phyloP scores from a whole-genome alignment of 805 yeast genomes.

The Candida ovalis region DNA sequence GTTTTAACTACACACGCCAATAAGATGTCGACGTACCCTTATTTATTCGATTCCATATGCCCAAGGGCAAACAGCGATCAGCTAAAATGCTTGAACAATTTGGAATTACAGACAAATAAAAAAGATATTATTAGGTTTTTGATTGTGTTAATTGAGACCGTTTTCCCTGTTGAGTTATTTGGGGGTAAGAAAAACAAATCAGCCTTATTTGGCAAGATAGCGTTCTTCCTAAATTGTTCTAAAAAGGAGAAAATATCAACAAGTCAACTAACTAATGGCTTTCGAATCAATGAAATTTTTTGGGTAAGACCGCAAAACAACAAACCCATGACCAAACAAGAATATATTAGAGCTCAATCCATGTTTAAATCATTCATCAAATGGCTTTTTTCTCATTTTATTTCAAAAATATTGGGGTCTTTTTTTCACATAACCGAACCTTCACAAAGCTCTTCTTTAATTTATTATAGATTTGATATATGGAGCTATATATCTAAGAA shows the following conservation, averaged over 20 bases:
- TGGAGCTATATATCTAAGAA: slow-evolving; percentile 48
- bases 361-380: slow-evolving; percentile 40
- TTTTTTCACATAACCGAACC: slow-evolving; percentile 69
- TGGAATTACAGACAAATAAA: slow-evolving; percentile 31
- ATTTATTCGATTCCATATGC: slow-evolving; percentile 36
- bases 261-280: slow-evolving; percentile 28
- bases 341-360: slow-evolving; percentile 34
- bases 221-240: slow-evolving; percentile 35
- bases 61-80: slow-evolving; percentile 5
- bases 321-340: slow-evolving; percentile 37
- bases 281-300: slow-evolving; percentile 41
- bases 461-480: slow-evolving; percentile 52
- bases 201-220: slow-evolving; percentile 34
- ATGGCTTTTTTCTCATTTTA: slow-evolving; percentile 54
- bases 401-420: slow-evolving; percentile 44
- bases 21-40: slow-evolving; percentile 29
- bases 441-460: slow-evolving; percentile 35
- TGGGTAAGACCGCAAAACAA: slow-evolving; percentile 48
- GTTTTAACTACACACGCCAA: slow-evolving; percentile 33
- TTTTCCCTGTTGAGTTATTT: slow-evolving; percentile 49
- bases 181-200: slow-evolving; percentile 52
- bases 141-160: slow-evolving; percentile 38
- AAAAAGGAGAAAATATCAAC: slow-evolving; percentile 35
- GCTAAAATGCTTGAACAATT: slow-evolving; percentile 18
- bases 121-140: slow-evolving; percentile 40